Conservation (phyloP, 129 eudicot genomes). For the Tanacetum coccineum region DNA sequence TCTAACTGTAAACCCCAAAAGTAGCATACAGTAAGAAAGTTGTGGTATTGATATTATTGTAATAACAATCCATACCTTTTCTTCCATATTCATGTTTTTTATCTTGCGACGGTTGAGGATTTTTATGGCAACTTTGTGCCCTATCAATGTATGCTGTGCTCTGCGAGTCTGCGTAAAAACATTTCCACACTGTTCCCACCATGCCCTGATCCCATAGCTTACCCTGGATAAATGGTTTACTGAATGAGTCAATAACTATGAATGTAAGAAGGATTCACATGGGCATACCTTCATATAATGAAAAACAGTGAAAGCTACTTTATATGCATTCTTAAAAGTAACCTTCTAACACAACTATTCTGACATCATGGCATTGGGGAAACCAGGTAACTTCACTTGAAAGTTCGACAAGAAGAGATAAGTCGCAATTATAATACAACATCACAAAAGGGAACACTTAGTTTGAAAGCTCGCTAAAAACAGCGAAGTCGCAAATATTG, state of each 20-base stretch:
- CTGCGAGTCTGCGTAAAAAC: constrained; percentile 74
- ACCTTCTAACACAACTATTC: neutral
- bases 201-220: constrained; percentile 67
- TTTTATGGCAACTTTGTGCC: constrained; percentile 90
- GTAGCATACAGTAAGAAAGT: neutral
- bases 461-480: neutral
- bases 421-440: constrained; percentile 4
- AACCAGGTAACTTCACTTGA: constrained; percentile 17
- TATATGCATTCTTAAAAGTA: neutral
- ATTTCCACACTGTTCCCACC: constrained; percentile 60
- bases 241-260: neutral
- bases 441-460: constrained; percentile 16
- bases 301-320: neutral
- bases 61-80: constrained; percentile 50
- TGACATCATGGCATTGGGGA: constrained; percentile 8
- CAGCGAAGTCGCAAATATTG: neutral
- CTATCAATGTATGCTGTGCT: constrained; percentile 67
- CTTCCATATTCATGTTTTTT: constrained; percentile 92
- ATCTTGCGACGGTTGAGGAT: constrained; percentile 87
- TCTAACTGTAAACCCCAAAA: constrained; percentile 46
- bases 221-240: constrained; percentile 24
- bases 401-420: constrained; percentile 5
- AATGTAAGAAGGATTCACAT: constrained; percentile 5
- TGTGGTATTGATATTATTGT: neutral
- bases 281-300: too few species aligned